Conservation (phyloP, 331 rosid genomes). For the Rosa hybrid region DNA sequence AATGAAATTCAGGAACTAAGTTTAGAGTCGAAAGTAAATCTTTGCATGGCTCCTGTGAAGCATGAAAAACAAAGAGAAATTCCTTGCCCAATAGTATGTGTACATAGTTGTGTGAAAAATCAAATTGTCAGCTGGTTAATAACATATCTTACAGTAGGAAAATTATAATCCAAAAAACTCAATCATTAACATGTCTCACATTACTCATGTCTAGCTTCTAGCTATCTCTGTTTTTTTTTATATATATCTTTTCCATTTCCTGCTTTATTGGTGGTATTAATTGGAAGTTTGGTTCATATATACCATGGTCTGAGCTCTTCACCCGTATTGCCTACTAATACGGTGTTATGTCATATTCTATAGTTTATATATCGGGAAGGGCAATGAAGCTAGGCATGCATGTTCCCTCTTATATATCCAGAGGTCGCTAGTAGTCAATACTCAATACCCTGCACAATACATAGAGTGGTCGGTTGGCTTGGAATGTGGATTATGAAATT, state of each 20-base stretch:
- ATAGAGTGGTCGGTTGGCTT: conserved; percentile 22
- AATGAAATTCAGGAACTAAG: too few species aligned
- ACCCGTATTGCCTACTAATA: neutral
- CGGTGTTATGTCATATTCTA: neutral
- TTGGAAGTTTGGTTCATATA: neutral
- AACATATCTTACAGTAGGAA: too few species aligned
- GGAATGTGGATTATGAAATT: conserved; percentile 12
- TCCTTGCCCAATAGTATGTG: too few species aligned
- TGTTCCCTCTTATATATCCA: neutral
- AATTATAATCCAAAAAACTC: too few species aligned
- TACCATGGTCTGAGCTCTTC: conserved; percentile 4
- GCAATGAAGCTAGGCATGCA: neutral
- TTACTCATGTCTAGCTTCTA: too few species aligned
- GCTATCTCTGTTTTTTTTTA: neutral
- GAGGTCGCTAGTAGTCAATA: neutral
- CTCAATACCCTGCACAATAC: neutral
- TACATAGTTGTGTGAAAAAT: too few species aligned
- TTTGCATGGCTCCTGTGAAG: too few species aligned
- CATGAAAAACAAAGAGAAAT: too few species aligned
- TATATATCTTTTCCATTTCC: neutral
- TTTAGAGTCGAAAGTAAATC: too few species aligned
- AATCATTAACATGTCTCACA: too few species aligned
- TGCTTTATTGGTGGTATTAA: neutral
- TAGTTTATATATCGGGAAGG: neutral
- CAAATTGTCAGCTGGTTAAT: too few species aligned